Evolutionary conservation across 1,284 basidiomycete genomes (phyloP).

Genomic region (Inonotus obliquus): DNA sequence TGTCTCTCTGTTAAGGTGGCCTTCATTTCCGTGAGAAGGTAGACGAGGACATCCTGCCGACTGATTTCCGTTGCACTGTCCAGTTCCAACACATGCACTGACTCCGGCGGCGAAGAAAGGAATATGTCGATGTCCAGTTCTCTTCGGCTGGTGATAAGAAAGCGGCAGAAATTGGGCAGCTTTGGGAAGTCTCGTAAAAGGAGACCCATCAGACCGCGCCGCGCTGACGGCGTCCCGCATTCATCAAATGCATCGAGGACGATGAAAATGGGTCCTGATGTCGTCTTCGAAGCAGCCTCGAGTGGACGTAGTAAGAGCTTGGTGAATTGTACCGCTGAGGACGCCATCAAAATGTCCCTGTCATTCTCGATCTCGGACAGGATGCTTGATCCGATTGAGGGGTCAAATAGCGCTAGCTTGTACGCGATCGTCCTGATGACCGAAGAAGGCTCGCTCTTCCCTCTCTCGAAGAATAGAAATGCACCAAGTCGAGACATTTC

Average conservation of each 20-base stretch:
- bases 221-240: constrained; percentile 17
- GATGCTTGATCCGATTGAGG: background rate
- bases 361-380: background rate
- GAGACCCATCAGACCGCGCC: constrained; percentile 28
- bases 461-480: no score
- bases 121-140: background rate
- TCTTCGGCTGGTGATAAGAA: background rate
- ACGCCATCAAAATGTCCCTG: background rate
- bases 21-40: background rate
- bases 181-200: constrained; percentile 22
- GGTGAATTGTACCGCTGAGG: background rate
- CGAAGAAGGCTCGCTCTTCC: no score
- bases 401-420: background rate
- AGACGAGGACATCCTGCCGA: background rate
- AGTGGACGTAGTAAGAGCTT: constrained; percentile 1
- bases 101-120: background rate
- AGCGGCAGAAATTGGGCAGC: background rate
- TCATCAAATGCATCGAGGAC: constrained; percentile 11
- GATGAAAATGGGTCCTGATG: constrained; percentile 6
- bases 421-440: no score
- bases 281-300: background rate
- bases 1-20: no score
- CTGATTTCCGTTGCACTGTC: background rate
- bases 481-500: no score
- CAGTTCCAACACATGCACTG: background rate